Conservation (phyloP, 441 rosid genomes). For the Aleurites moluccanus region DNA sequence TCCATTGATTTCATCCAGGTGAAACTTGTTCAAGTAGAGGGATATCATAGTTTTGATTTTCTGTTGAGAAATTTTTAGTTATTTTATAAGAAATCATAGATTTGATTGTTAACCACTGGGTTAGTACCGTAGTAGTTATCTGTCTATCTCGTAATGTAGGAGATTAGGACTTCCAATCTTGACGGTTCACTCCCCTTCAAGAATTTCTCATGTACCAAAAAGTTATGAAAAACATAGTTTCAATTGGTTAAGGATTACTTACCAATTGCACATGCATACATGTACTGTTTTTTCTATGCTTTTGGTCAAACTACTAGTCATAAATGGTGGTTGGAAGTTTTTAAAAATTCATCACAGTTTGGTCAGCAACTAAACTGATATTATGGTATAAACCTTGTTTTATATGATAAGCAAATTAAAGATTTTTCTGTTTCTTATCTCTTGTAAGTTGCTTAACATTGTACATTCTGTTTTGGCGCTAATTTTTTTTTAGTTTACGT, state of each 20-base stretch:
- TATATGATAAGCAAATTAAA: neutral
- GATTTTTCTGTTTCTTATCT: neutral
- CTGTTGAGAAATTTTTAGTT: neutral
- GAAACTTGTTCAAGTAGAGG: neutral
- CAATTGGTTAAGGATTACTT: neutral
- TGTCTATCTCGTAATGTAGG: too few species aligned
- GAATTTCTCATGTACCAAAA: neutral
- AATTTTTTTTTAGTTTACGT: neutral
- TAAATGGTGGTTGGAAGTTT: neutral
- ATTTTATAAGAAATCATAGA: neutral
- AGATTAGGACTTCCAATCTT: too few species aligned
- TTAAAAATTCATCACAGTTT: neutral
- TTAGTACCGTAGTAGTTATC: neutral
- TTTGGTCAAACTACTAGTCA: neutral
- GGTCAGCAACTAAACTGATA: neutral
- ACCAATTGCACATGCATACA: too few species aligned
- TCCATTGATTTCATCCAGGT: neutral
- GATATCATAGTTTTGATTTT: conserved; percentile 8
- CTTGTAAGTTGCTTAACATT: neutral
- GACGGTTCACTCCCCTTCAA: neutral
- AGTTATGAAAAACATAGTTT: neutral
- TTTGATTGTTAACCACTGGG: neutral
- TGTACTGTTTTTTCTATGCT: neutral
- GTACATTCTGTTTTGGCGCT: neutral
- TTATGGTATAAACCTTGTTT: neutral